These are phyloP conservation scores for Pseudopithomyces maydicus DNA, from an alignment of 2,329 filamentous ascomycete genomes.

Conservation along the genomic window DNA sequence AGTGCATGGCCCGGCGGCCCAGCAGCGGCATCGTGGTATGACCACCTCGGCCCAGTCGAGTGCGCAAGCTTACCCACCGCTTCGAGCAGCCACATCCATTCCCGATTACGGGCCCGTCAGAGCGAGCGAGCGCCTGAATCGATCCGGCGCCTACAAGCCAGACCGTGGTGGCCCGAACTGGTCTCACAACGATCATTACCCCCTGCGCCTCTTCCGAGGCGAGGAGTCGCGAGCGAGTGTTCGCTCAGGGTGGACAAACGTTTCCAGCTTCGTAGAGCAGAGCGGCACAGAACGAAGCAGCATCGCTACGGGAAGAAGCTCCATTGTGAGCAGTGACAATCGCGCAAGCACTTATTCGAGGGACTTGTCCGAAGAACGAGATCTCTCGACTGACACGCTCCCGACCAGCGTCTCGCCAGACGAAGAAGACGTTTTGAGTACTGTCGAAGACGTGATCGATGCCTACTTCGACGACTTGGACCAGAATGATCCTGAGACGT, in stretches of 20 bases:
- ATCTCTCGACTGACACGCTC: conserved; percentile 36
- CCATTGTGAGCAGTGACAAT: conserved; percentile 61
- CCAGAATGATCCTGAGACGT: conserved; percentile 49
- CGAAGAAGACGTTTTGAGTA: conserved; percentile 55
- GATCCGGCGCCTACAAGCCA: conserved; percentile 42
- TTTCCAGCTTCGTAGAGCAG: conserved; percentile 61
- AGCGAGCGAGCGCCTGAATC: conserved; percentile 31
- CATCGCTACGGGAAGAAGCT: conserved; percentile 78
- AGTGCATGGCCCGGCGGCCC: conserved; percentile 12
- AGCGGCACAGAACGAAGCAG: conserved; percentile 83
- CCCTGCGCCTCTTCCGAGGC: conserved; percentile 34
- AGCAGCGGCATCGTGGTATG: conserved; percentile 36
- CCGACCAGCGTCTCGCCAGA: conserved; percentile 29
- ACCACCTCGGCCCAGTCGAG: conserved; percentile 38
- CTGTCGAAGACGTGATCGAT: conserved; percentile 63
- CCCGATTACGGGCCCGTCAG: conserved; percentile 42
- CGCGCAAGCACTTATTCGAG: conserved; percentile 51
- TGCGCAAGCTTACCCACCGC: conserved; percentile 27
- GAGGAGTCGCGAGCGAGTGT: conserved; percentile 61
- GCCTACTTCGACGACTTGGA: conserved; percentile 66
- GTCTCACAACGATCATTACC: conserved; percentile 41
- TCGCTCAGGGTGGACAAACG: conserved; percentile 63
- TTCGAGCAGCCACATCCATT: conserved; percentile 45
- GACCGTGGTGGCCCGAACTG: conserved; percentile 43
- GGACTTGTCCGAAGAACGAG: conserved; percentile 35